phyloP scores from a whole-genome alignment of 306 rosid species.

The Albizia julibrissin region DNA sequence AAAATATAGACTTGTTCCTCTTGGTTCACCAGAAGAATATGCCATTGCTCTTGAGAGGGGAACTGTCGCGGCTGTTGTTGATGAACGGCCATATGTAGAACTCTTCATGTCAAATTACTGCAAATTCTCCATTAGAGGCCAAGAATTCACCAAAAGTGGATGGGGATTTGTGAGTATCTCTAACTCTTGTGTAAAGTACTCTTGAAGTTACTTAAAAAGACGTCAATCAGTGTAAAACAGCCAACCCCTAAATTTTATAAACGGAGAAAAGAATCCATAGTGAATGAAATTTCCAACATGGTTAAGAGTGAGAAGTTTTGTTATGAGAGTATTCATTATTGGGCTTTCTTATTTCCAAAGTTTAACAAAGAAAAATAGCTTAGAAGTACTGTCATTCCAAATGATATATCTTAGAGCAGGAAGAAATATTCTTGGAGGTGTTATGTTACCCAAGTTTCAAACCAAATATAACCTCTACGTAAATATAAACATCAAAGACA shows the following conservation, averaged over 20 bases:
- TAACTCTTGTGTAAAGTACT: background rate
- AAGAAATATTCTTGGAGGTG: background rate
- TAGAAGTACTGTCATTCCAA: no score
- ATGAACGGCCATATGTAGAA: background rate
- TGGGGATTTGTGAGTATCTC: constrained; percentile 6
- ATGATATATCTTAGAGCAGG: background rate
- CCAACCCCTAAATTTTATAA: background rate
- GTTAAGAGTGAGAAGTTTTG: background rate
- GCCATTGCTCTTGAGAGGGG: background rate
- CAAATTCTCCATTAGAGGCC: constrained; percentile 1
- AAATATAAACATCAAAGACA: background rate
- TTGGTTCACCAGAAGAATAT: background rate
- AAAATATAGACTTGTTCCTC: background rate
- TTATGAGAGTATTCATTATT: background rate
- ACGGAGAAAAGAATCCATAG: background rate
- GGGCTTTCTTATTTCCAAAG: background rate
- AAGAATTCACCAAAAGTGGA: constrained; percentile 3
- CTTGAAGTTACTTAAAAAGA: background rate
- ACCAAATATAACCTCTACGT: background rate
- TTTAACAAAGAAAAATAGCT: no score
- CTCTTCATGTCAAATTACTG: background rate
- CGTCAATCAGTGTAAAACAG: background rate
- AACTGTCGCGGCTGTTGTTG: background rate
- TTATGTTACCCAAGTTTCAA: background rate
- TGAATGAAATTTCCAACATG: background rate